Conservation (phyloP, 306 rosid species). For the Alnus glutinosa region DNA sequence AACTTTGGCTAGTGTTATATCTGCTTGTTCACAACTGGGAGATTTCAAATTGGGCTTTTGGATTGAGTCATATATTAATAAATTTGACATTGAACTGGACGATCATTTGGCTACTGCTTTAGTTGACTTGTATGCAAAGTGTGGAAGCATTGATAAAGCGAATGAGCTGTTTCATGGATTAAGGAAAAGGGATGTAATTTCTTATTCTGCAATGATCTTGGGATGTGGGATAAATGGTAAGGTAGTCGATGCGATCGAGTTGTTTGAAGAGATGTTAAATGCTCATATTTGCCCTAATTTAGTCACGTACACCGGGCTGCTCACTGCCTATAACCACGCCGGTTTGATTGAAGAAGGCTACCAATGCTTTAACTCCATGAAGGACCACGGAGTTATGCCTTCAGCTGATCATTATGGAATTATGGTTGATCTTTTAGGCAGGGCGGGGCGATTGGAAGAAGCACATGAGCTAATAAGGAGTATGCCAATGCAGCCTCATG, state of each 20-base stretch:
- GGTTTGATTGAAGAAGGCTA: conserved; percentile 76
- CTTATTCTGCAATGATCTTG: conserved; percentile 83
- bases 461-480: conserved; percentile 54
- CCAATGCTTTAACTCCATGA: conserved; percentile 58
- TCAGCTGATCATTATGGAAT: conserved; percentile 63
- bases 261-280: conserved; percentile 61
- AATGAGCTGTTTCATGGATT: conserved; percentile 52
- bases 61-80: conserved; percentile 52
- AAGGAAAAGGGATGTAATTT: conserved; percentile 60
- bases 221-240: conserved; percentile 80
- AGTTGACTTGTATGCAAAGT: conserved; percentile 70
- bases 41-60: conserved; percentile 47
- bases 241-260: conserved; percentile 49
- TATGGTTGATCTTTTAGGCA: conserved; percentile 72
- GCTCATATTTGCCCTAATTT: conserved; percentile 52
- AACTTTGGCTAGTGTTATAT: conserved; percentile 67
- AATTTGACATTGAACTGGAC: conserved; percentile 60
- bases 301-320: conserved; percentile 61
- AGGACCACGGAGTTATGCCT: conserved; percentile 50
- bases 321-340: conserved; percentile 70
- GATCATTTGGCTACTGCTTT: conserved; percentile 78
- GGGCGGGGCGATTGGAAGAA: conserved; percentile 62
- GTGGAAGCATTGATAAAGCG: conserved; percentile 68
- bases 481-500: conserved; percentile 64
- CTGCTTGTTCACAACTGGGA: conserved; percentile 72